These are phyloP conservation scores for Candida sanyaensis DNA, from an alignment of 1,139 yeast species.

Conservation along the genomic window DNA sequence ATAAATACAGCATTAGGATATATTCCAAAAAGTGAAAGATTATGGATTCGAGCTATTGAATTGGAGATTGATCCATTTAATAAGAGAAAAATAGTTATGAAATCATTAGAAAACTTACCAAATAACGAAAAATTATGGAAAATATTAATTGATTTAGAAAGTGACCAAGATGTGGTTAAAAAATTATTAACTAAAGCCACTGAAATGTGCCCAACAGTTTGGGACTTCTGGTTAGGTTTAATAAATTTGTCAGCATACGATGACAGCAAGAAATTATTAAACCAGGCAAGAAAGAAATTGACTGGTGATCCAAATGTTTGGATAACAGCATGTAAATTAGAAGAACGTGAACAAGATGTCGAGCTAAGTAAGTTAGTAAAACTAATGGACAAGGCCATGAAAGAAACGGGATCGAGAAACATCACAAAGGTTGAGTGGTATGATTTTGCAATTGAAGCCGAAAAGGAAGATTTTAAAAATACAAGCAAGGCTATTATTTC, in stretches of 20 bases:
- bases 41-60: slow-evolving; percentile 75
- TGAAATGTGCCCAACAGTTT: slow-evolving; percentile 64
- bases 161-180: slow-evolving; percentile 44
- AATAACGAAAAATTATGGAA: slow-evolving; percentile 53
- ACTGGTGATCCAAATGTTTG: slow-evolving; percentile 60
- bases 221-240: slow-evolving; percentile 61
- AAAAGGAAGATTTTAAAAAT: slow-evolving; percentile 32
- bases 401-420: slow-evolving; percentile 23
- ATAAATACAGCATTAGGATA: slow-evolving; percentile 66
- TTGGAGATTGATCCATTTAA: slow-evolving; percentile 59
- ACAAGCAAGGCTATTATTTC: slow-evolving; percentile 42
- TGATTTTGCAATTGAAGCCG: slow-evolving; percentile 38
- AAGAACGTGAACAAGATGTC: slow-evolving; percentile 51
- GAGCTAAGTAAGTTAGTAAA: slow-evolving; percentile 40
- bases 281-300: slow-evolving; percentile 58
- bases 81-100: slow-evolving; percentile 59
- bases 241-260: slow-evolving; percentile 46
- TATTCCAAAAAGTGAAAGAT: slow-evolving; percentile 53
- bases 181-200: slow-evolving; percentile 67
- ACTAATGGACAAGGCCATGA: slow-evolving; percentile 55
- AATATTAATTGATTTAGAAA: slow-evolving; percentile 51
- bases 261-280: slow-evolving; percentile 57
- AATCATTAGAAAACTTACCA: slow-evolving; percentile 58
- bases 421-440: slow-evolving; percentile 41
- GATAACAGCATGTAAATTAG: slow-evolving; percentile 71